Evolutionary conservation across 2,329 filamentous ascomycete species (phyloP).

Genomic region (Dactylella cylindrospora): DNA sequence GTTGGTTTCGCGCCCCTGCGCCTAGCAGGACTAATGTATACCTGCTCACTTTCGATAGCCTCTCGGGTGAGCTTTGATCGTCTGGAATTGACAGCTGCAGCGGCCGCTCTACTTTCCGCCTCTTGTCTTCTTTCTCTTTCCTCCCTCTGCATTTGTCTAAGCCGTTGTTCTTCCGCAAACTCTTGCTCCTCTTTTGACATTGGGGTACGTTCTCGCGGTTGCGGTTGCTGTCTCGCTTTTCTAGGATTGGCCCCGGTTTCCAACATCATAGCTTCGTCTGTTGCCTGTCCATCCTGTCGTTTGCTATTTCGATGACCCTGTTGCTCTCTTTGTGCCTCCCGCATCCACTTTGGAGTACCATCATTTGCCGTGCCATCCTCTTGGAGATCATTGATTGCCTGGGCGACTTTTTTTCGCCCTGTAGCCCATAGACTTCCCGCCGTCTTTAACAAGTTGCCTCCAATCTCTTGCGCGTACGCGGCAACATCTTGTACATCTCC

Average conservation of each 20-base stretch:
- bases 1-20: constrained; percentile 64
- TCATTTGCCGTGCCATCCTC: constrained; percentile 66
- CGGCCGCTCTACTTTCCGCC: constrained; percentile 38
- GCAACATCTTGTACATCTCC: constrained; percentile 48
- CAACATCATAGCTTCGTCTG: constrained; percentile 77
- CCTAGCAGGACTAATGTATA: constrained; percentile 84
- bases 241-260: constrained; percentile 64
- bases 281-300: constrained; percentile 54
- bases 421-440: constrained; percentile 95
- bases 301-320: constrained; percentile 43
- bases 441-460: constrained; percentile 83
- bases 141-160: constrained; percentile 19
- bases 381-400: constrained; percentile 84
- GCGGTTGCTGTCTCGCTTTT: constrained; percentile 48
- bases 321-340: constrained; percentile 61
- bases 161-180: constrained; percentile 20
- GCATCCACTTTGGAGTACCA: constrained; percentile 90
- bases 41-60: constrained; percentile 72
- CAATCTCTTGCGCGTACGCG: constrained; percentile 75
- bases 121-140: constrained; percentile 45
- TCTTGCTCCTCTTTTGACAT: constrained; percentile 32
- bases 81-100: constrained; percentile 23
- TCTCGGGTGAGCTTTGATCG: constrained; percentile 63
- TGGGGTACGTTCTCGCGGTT: constrained; percentile 44
- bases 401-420: constrained; percentile 86